Evolutionary conservation across 2,329 filamentous ascomycete species (phyloP), one percentile per base, ranked within the genome.

Genomic region (Fonsecaea nubica): DNA sequence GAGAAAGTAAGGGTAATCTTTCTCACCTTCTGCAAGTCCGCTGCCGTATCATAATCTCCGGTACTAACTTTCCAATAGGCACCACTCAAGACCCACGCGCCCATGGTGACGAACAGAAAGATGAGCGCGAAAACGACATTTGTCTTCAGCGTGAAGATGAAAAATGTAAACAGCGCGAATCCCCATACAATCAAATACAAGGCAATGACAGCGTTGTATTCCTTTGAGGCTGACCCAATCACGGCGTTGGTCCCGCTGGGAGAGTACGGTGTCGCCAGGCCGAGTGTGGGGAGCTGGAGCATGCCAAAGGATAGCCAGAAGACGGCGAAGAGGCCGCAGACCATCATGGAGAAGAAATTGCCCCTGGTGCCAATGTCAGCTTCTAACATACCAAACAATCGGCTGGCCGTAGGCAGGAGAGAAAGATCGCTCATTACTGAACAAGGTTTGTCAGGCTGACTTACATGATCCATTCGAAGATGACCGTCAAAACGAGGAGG

Each of bases 331-430:
- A 72, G 64, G 9, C 68, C 68, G 54, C 68, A 70, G 10, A 70
- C 68, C 70, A 71, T 71, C 70, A 72, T 72, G 38, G 66, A 64
- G 66, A 71, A 70, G 65, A 72, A 71, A 53, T 72, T 71, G 59
- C 68, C 68, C 45, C 45, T 50, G 6, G 45, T 30, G 10, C 10
- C 10, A 21, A 50, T 21, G 45, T 50, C 21, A 50, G 45, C 3
- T 30, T 50, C 45, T 12, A 10, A 25, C 45, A 50, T 32, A 32
- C 0, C 30, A 50, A 21, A 50, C 1, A 8, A 13, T 50, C 7
- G 21, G 45, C 7, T 25, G 10, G 10, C 1, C 4, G 45, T 18
- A 5, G 9, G 21, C 9, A 2, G 8, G 45, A 12, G 21, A 5
- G 2, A 12, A 50, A 8, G 9, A 25, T 9, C 18, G n/a, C 32